Conservation (phyloP, 257 asterid genomes). For the Solanum chilense region DNA sequence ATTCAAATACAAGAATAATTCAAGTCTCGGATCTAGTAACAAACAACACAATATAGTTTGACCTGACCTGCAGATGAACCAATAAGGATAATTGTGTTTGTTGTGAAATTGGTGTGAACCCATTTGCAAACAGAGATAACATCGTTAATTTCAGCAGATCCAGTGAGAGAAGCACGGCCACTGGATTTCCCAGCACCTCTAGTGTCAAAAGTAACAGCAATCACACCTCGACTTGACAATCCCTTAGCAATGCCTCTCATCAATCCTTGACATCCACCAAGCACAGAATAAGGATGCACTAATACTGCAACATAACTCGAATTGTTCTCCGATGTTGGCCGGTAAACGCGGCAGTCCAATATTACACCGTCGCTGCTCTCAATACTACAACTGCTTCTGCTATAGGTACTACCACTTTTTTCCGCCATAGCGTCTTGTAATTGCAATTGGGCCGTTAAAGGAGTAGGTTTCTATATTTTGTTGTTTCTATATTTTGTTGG, state of each 20-base stretch:
- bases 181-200: conserved; percentile 83
- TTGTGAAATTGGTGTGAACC: conserved; percentile 40
- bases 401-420: background rate
- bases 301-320: conserved; percentile 18
- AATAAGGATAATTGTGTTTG: conserved; percentile 45
- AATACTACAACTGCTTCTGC: conserved; percentile 18
- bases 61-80: conserved; percentile 95
- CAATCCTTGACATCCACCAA: conserved; percentile 76
- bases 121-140: conserved; percentile 66
- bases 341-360: conserved; percentile 55
- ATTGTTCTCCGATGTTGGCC: conserved; percentile 2
- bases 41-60: background rate
- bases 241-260: conserved; percentile 71
- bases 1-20: background rate
- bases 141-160: conserved; percentile 66
- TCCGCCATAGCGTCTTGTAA: background rate
- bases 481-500: background rate
- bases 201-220: conserved; percentile 65
- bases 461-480: background rate
- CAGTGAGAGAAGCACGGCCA: conserved; percentile 71
- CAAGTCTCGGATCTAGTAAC: background rate
- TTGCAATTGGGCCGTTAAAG: background rate
- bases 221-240: conserved; percentile 43
- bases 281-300: conserved; percentile 70
- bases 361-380: conserved; percentile 30